These are phyloP conservation scores for Ziziphus jujuba DNA, from an alignment of 306 rosid genomes.

Conservation along the genomic window DNA sequence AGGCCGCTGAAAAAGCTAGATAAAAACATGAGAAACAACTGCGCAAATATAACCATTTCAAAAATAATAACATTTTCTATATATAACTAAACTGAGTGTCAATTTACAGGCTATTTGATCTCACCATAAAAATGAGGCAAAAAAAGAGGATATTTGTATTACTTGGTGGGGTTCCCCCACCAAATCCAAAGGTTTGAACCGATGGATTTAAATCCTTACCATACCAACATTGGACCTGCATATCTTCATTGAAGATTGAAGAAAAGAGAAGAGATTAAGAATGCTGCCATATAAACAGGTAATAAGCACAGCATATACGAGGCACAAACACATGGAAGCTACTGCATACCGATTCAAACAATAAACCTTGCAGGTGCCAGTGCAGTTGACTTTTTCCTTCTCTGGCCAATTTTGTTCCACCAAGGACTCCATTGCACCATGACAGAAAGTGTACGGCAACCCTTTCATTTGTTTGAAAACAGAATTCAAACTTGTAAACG, in stretches of 20 bases:
- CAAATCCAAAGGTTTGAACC: conserved; percentile 36
- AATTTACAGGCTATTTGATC: conserved; percentile 68
- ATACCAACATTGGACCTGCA: conserved; percentile 41
- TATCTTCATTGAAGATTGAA: conserved; percentile 36
- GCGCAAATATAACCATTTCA: conserved; percentile 6
- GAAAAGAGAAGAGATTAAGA: conserved; percentile 26
- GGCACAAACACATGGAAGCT: neutral
- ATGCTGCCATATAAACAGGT: conserved; percentile 23
- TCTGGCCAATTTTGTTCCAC: conserved; percentile 31
- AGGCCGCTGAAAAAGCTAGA: too few relatives aligned
- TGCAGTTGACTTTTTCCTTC: conserved; percentile 18
- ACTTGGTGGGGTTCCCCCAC: conserved; percentile 40
- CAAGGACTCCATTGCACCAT: conserved; percentile 33
- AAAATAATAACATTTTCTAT: conserved; percentile 30
- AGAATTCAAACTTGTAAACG: conserved; percentile 28
- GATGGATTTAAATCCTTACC: conserved; percentile 47
- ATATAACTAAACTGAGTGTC: conserved; percentile 39
- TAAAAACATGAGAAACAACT: too few relatives aligned
- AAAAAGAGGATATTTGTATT: conserved; percentile 37
- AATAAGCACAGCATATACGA: conserved; percentile 12
- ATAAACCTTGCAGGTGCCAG: conserved; percentile 27
- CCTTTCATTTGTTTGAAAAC: conserved; percentile 29
- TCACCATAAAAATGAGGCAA: conserved; percentile 37
- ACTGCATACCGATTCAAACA: conserved; percentile 25
- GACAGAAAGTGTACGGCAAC: conserved; percentile 40